These are phyloP conservation scores for Pholiota adiposa DNA, from an alignment of 1,284 basidiomycete species.

Conservation along the genomic window DNA sequence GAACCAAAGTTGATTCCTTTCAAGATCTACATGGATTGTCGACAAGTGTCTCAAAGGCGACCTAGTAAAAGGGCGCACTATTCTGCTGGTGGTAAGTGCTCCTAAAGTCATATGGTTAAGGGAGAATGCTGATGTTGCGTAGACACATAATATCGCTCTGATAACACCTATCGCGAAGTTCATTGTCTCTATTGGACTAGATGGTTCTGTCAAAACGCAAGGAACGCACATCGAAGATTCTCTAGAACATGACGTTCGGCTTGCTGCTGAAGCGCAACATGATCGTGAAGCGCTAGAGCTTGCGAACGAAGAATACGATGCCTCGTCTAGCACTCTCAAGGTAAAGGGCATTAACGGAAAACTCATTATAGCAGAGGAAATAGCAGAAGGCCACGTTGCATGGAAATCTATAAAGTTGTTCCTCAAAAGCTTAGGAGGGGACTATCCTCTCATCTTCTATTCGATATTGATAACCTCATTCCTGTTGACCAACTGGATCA, in stretches of 20 bases:
- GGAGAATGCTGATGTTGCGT: neutral
- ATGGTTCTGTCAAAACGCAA: slow-evolving; percentile 54
- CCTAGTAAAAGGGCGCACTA: slow-evolving; percentile 49
- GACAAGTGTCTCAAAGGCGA: slow-evolving; percentile 66
- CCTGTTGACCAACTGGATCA: slow-evolving; percentile 31
- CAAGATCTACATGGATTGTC: slow-evolving; percentile 49
- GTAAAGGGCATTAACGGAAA: slow-evolving; percentile 39
- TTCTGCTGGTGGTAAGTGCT: slow-evolving; percentile 59
- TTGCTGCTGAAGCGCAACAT: slow-evolving; percentile 43
- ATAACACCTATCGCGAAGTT: slow-evolving; percentile 64
- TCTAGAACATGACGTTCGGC: slow-evolving; percentile 41
- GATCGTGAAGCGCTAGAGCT: slow-evolving; percentile 47
- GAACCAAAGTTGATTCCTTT: too few relatives aligned
- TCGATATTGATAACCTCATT: slow-evolving; percentile 35
- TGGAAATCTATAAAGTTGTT: slow-evolving; percentile 44
- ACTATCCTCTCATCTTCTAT: slow-evolving; percentile 43
- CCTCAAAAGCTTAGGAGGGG: slow-evolving; percentile 44
- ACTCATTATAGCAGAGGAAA: slow-evolving; percentile 64
- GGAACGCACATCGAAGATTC: slow-evolving; percentile 47
- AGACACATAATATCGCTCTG: slow-evolving; percentile 78
- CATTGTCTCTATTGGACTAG: slow-evolving; percentile 58
- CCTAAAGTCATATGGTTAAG: slow-evolving; percentile 5
- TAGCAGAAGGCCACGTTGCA: slow-evolving; percentile 60
- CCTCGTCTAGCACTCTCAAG: slow-evolving; percentile 37
- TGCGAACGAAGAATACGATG: slow-evolving; percentile 36